These are phyloP conservation scores for Suaeda aralocaspica DNA, from an alignment of 148 eudicot species.

Conservation along the genomic window DNA sequence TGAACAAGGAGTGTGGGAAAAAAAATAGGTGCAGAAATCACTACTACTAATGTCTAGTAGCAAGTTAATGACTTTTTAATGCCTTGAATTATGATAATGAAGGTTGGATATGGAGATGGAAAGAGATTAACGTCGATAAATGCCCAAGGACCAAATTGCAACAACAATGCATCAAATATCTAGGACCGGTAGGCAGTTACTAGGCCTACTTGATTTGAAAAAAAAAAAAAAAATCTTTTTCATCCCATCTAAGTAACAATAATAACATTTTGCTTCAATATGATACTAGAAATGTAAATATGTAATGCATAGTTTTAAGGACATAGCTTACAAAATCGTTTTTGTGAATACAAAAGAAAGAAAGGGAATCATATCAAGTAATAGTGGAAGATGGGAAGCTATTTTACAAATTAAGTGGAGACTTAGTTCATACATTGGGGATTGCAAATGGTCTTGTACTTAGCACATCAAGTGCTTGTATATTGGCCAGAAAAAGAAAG, in stretches of 20 bases:
- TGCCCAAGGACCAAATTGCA: slow-evolving; percentile 63
- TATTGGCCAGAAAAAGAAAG: slow-evolving; percentile 84
- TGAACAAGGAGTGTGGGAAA: no score
- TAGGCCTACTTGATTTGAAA: no score
- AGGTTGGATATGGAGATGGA: slow-evolving; percentile 95
- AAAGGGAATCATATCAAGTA: slow-evolving; percentile 77
- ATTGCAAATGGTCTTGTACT: slow-evolving; percentile 86
- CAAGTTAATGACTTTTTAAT: no score
- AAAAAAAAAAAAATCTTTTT: no score
- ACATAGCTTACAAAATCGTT: background rate
- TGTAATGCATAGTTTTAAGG: no score
- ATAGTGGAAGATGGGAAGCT: slow-evolving; percentile 79
- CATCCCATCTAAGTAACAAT: no score
- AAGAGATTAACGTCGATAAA: slow-evolving; percentile 61
- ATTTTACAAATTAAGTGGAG: slow-evolving; percentile 50
- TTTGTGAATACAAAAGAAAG: slow-evolving; percentile 46
- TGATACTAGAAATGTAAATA: no score
- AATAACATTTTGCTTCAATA: no score
- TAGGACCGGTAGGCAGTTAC: slow-evolving; percentile 61
- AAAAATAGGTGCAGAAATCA: no score
- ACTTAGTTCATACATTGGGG: slow-evolving; percentile 57
- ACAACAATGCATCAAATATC: slow-evolving; percentile 84
- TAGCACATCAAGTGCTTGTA: slow-evolving; percentile 76
- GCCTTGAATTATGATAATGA: slow-evolving; percentile 15
- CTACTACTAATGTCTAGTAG: no score